Evolutionary conservation across 2,329 filamentous ascomycete species (phyloP), one percentile per base, ranked within the genome.

Genomic region (Hypoxylon sp.): DNA sequence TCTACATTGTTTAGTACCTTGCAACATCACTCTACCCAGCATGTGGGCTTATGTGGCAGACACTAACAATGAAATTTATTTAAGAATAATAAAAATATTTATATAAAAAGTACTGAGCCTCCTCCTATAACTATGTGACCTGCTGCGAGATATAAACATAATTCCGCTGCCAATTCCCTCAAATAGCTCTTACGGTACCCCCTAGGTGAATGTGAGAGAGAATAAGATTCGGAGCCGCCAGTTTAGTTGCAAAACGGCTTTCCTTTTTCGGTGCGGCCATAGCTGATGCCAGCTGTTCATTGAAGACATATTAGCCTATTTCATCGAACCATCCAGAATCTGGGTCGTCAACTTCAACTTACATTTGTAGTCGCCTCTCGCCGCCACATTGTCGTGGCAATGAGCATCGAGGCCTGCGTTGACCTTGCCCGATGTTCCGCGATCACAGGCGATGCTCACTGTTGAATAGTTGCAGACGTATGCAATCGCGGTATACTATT

Each of bases 161-260:
- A 39, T 5, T 39, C 34, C 14, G n/a, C 5, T 30, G 29, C 2
- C 29, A 30, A 30, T 6, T 9, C 5, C 29, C 2, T 7, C 29
- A 30, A 9, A 9, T 30, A 30, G 11, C 5, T 9, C 29, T 30
- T 8, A 30, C n/a, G n/a, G n/a, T 7, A 9, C 12, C 45, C 45
- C 45, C 12, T 30, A 16, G 19, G 29, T 30, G 25, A 3, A 12
- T n/a, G n/a, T n/a, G 16, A 6, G 8, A 14, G 27, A 50, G 3
- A 19, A 51, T 3, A 51, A 16, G 21, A 37, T 51, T 52, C 29
- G 2, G 11, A 30, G n/a, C n/a, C 5, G 5, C 23, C 29, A 5
- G 8, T 32, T 45, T 54, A 54, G 51, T 54, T 54, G 25, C 53
- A 56, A 29, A 56, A 56, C 6, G 53, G 53, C 41, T 57, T 57